A percentile compares a stretch with the other conserved stretches of the same genome.
These are phyloP conservation scores for Thermochaetoides thermophila DNA, from an alignment of 495 filamentous ascomycete species.

Conservation along the genomic window DNA sequence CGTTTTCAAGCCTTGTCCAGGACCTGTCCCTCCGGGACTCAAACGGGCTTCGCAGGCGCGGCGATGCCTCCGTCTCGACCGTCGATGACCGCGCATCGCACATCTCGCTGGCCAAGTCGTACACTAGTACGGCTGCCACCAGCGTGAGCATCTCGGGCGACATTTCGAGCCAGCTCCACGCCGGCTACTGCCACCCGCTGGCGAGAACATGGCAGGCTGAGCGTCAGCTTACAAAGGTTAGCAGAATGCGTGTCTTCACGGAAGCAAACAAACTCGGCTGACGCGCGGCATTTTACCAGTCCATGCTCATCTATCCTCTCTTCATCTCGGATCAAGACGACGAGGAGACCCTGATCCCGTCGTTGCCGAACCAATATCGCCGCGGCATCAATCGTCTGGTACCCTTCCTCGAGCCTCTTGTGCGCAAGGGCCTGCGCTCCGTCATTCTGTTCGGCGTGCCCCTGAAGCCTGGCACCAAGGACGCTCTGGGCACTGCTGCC, in stretches of 20 bases:
- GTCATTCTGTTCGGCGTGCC: constrained; percentile 96
- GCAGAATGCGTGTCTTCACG: constrained; percentile 4
- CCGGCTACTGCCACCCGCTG: constrained; percentile 86
- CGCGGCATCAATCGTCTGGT: constrained; percentile 75
- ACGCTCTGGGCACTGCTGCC: constrained; percentile 81
- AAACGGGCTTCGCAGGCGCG: constrained; percentile 29
- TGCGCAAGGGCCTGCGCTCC: constrained; percentile 75
- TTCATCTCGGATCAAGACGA: constrained; percentile 91
- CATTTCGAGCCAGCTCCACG: constrained; percentile 87
- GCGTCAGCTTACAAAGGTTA: constrained; percentile 87
- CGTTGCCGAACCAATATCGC: constrained; percentile 75
- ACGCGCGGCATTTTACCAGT: constrained; percentile 33
- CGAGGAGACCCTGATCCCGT: constrained; percentile 80
- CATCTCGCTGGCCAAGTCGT: constrained; percentile 60
- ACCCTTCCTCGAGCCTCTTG: constrained; percentile 69
- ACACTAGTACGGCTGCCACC: constrained; percentile 79
- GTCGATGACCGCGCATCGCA: constrained; percentile 44
- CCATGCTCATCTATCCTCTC: constrained; percentile 94
- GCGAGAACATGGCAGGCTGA: constrained; percentile 91
- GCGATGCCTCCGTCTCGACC: constrained; percentile 34
- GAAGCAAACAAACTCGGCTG: constrained; percentile 1
- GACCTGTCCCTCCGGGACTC: constrained; percentile 56
- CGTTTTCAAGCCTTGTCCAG: constrained; percentile 80
- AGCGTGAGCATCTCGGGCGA: constrained; percentile 86
- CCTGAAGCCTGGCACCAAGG: constrained; percentile 61